Evolutionary conservation across 805 yeast genomes (phyloP).

Genomic region (Vanderwaltozyma polyspora): DNA sequence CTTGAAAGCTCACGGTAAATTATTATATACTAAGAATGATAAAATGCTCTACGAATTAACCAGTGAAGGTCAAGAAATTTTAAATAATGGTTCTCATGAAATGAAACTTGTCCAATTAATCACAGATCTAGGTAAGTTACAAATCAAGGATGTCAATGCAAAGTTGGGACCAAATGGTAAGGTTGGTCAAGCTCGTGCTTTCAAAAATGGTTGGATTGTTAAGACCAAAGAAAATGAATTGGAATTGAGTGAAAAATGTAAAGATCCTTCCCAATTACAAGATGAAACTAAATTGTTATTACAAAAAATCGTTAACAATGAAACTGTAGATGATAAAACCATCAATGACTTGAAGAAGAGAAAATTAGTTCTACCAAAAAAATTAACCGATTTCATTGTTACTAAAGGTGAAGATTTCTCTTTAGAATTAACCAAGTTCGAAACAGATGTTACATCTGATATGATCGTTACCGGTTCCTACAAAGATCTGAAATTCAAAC

Average conservation of each 20-base stretch:
- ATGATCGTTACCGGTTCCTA: slow-evolving; percentile 79
- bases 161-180: slow-evolving; percentile 76
- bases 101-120: slow-evolving; percentile 68
- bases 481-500: slow-evolving; percentile 78
- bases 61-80: slow-evolving; percentile 70
- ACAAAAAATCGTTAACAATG: slow-evolving; percentile 32
- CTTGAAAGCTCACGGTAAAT: slow-evolving; percentile 72
- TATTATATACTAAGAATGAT: slow-evolving; percentile 62
- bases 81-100: slow-evolving; percentile 82
- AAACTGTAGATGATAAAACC: slow-evolving; percentile 43
- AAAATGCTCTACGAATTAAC: slow-evolving; percentile 66
- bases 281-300: slow-evolving; percentile 62
- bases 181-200: slow-evolving; percentile 94
- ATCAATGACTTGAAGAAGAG: slow-evolving; percentile 86
- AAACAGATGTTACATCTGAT: slow-evolving; percentile 90
- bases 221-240: slow-evolving; percentile 73
- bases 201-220: slow-evolving; percentile 91
- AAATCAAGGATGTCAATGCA: slow-evolving; percentile 58
- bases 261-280: slow-evolving; percentile 26
- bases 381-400: slow-evolving; percentile 64
- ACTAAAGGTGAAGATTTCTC: slow-evolving; percentile 79
- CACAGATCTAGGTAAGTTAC: slow-evolving; percentile 65
- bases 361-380: slow-evolving; percentile 64
- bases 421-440: slow-evolving; percentile 63
- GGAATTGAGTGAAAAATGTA: slow-evolving; percentile 42